Evolutionary conservation across 257 asterid genomes (phyloP), one percentile per base, ranked within the genome.

Genomic region (Thymus quinquecostatus): DNA sequence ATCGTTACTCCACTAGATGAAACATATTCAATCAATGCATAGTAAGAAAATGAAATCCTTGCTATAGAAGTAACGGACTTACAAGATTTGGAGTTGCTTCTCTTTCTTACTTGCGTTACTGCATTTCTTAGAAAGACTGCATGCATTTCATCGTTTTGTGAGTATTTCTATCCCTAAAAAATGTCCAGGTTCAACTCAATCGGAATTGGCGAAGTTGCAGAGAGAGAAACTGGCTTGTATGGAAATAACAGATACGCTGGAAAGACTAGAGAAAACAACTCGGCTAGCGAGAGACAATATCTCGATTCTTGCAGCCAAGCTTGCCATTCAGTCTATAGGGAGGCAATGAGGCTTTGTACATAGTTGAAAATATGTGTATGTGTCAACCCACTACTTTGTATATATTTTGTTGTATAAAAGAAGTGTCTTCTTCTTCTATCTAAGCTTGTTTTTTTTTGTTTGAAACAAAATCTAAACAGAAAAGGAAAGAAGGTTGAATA

Each of bases 291-390:
- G 60, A 80, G 60, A 80, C 40, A 90, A 85, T 66, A 82, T 89
- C 55, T 77, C 88, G 12, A 47, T 74, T 56, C 83, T 87, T 66
- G 97, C 90, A 5, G 96, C 97, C 66, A 92, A 90, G 83, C 92
- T 90, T 69, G 97, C 96, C 43, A 89, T 89, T 81, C 96, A 92
- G 70, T 87, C 93, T 70, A 64, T 89, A 30, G 80, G 75, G 65
- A 75, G 73, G 66, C 68, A 57, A 12, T 77, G 69, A 75, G 69
- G 61, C 11, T 60, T 60, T 48, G 43, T 7, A 32, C 43, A 71
- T 7, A 28, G 32, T 27, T 49, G 75, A 48, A 32, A 60, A 38
- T 38, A 2, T 36, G 12, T 47, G 66, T 48, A 7, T 48, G 51
- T 34, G 64, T 4, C 66, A 38, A 14, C 12, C 34, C n/a, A 38